Conservation (phyloP, 257 asterid species). For the Ehretia macrophylla region DNA sequence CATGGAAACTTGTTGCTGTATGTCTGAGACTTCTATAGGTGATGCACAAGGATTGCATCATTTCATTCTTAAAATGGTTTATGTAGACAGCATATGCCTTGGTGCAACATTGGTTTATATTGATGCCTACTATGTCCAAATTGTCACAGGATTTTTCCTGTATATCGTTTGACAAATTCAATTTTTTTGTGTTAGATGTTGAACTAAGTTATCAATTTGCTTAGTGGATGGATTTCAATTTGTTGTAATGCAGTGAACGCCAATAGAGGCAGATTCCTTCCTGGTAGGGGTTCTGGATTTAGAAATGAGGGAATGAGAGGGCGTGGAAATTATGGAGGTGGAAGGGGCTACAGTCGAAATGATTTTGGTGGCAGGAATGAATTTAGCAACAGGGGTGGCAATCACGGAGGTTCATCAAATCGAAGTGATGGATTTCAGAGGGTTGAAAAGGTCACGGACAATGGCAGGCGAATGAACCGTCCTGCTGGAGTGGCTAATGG, state of each 20-base stretch:
- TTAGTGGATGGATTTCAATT: background rate
- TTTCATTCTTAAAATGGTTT: too few species aligned
- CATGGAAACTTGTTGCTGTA: too few species aligned
- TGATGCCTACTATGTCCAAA: too few species aligned
- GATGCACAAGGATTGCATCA: too few species aligned
- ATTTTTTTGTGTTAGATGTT: too few species aligned
- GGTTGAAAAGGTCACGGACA: slow-evolving; percentile 33
- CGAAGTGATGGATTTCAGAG: slow-evolving; percentile 68
- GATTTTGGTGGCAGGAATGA: slow-evolving; percentile 61
- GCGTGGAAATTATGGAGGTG: slow-evolving; percentile 67
- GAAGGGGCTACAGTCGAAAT: slow-evolving; percentile 56
- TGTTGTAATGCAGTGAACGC: slow-evolving; percentile 33
- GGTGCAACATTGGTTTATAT: too few species aligned
- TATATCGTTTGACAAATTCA: too few species aligned
- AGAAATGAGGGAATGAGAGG: slow-evolving; percentile 87
- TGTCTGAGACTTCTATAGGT: too few species aligned
- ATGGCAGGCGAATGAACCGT: slow-evolving; percentile 46
- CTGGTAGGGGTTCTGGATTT: slow-evolving; percentile 67
- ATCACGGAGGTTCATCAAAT: slow-evolving; percentile 49
- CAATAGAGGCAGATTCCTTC: slow-evolving; percentile 56
- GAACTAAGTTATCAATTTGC: too few species aligned
- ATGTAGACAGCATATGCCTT: too few species aligned
- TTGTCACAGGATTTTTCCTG: too few species aligned
- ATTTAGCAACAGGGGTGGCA: slow-evolving; percentile 53
- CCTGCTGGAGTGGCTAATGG: slow-evolving; percentile 50